phyloP scores from a whole-genome alignment of 1,284 basidiomycete species.

The Cutaneotrichosporon daszewskae region DNA sequence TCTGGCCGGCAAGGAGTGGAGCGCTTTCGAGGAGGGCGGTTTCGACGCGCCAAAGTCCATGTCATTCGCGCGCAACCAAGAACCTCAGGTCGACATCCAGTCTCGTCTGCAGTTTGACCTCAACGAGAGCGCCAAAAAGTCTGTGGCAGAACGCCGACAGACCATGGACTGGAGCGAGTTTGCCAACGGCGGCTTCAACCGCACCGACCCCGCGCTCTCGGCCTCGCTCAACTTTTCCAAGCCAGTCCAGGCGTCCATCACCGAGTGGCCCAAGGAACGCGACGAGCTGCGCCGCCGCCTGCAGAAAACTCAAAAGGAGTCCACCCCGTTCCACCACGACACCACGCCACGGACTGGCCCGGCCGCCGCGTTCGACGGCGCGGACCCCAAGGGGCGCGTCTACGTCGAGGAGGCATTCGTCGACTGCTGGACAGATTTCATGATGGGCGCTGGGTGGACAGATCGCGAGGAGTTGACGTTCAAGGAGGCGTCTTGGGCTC shows the following conservation, averaged over 20 bases:
- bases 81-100: slow-evolving; percentile 24
- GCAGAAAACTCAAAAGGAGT: slow-evolving; percentile 71
- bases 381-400: slow-evolving; percentile 55
- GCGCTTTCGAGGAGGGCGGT: slow-evolving; percentile 73
- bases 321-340: slow-evolving; percentile 77
- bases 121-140: slow-evolving; percentile 69
- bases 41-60: slow-evolving; percentile 53
- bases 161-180: slow-evolving; percentile 85
- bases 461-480: slow-evolving; percentile 67
- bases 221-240: slow-evolving; percentile 74
- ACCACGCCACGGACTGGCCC: slow-evolving; percentile 62
- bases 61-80: neutral
- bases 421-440: slow-evolving; percentile 77
- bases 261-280: slow-evolving; percentile 64
- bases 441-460: slow-evolving; percentile 74
- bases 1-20: slow-evolving; percentile 78
- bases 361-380: slow-evolving; percentile 25
- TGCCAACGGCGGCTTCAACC: slow-evolving; percentile 66
- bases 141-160: slow-evolving; percentile 62
- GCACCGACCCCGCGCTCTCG: slow-evolving; percentile 64
- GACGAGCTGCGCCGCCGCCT: slow-evolving; percentile 68
- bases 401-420: slow-evolving; percentile 78
- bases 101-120: slow-evolving; percentile 78
- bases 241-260: slow-evolving; percentile 61
- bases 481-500: slow-evolving; percentile 81